Conservation (phyloP, 768 basidiomycete species). For the Termitomyces sp. region DNA sequence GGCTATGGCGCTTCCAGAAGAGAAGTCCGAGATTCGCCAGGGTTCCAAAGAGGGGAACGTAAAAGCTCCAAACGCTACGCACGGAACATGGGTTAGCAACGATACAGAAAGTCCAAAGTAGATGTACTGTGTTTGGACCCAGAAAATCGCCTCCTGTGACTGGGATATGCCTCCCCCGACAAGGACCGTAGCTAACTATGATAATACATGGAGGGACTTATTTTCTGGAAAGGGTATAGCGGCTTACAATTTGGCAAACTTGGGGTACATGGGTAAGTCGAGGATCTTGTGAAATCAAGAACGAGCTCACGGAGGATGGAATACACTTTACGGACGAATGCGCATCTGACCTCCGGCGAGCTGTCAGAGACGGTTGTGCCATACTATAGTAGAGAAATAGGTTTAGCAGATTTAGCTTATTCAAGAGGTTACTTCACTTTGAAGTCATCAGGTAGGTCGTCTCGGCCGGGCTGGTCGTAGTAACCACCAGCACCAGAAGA, state of each 20-base stretch:
- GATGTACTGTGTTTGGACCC: conserved; percentile 68
- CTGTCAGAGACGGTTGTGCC: conserved; percentile 78
- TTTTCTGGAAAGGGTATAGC: neutral
- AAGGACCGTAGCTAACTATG: conserved; percentile 65
- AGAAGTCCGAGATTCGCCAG: conserved; percentile 74
- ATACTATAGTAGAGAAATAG: conserved; percentile 42
- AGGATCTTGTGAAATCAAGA: neutral
- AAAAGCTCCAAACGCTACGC: conserved; percentile 76
- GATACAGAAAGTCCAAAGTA: neutral
- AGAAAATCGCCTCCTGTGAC: conserved; percentile 52
- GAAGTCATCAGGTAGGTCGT: conserved; percentile 89
- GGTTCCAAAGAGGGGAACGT: conserved; percentile 72
- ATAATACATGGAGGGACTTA: neutral
- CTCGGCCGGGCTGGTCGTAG: conserved; percentile 67
- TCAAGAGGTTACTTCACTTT: conserved; percentile 46
- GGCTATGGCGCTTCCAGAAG: conserved; percentile 90
- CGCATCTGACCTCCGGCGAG: conserved; percentile 69
- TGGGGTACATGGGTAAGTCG: neutral
- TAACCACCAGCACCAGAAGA: conserved; percentile 44
- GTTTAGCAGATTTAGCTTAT: neutral
- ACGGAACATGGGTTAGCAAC: neutral
- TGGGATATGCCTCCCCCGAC: conserved; percentile 70
- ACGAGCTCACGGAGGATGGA: conserved; percentile 74
- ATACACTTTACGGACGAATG: conserved; percentile 90
- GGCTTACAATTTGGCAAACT: conserved; percentile 71